These are phyloP conservation scores for Panicum miliaceum DNA, from an alignment of 176 grass and related monocot genomes.

Conservation along the genomic window DNA sequence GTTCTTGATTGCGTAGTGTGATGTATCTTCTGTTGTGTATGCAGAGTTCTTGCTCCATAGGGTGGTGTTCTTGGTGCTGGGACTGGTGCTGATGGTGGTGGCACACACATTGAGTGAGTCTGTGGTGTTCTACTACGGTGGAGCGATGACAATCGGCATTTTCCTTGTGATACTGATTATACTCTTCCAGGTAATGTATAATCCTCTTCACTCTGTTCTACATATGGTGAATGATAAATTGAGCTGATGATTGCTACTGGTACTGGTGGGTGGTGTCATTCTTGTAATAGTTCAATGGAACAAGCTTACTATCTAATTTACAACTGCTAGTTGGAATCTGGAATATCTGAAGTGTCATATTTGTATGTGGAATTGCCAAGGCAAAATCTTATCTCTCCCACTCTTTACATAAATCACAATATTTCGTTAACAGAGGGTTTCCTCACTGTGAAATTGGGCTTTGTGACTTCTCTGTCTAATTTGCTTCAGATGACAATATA, in stretches of 20 bases:
- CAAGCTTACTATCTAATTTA: slow-evolving; percentile 4
- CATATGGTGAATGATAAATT: slow-evolving; percentile 15
- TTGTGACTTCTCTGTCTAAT: not conserved
- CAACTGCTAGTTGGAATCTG: not conserved
- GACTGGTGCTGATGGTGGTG: slow-evolving; percentile 69
- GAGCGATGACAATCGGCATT: slow-evolving; percentile 90
- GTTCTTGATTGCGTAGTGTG: not conserved
- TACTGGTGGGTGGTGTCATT: not conserved
- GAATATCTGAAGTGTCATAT: slow-evolving; percentile 4
- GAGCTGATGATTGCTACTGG: not conserved
- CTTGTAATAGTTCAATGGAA: not conserved
- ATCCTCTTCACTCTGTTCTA: slow-evolving; percentile 14
- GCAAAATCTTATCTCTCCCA: not conserved
- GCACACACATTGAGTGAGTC: slow-evolving; percentile 71
- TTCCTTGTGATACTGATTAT: slow-evolving; percentile 81
- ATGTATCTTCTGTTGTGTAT: slow-evolving; percentile 20
- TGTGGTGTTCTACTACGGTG: slow-evolving; percentile 93
- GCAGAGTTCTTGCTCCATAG: slow-evolving; percentile 80
- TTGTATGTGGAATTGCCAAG: not conserved
- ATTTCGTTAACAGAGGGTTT: not conserved
- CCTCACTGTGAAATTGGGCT: not conserved
- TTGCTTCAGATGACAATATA: not conserved
- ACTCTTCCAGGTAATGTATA: slow-evolving; percentile 81
- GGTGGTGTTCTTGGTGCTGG: slow-evolving; percentile 83
- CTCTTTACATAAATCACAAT: not conserved